These are phyloP conservation scores for Ocimum tenuiflorum DNA, from an alignment of 257 asterid genomes.

Conservation along the genomic window DNA sequence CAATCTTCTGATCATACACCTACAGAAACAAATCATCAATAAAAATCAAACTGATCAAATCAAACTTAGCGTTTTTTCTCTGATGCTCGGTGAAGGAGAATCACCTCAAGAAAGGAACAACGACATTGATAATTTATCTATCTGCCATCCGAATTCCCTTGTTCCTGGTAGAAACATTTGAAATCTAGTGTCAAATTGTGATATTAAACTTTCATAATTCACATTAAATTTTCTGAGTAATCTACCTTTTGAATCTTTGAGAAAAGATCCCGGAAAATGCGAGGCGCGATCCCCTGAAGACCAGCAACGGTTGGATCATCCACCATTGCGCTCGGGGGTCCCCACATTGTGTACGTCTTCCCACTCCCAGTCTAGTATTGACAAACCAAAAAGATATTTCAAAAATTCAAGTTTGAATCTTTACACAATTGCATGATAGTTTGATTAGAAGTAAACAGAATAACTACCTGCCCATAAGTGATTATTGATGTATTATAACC, in stretches of 20 bases:
- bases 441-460: not conserved
- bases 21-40: constrained; percentile 22
- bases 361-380: constrained; percentile 86
- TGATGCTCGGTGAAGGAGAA: not conserved
- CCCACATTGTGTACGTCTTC: constrained; percentile 94
- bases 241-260: constrained; percentile 70
- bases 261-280: constrained; percentile 73
- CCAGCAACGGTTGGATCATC: constrained; percentile 54
- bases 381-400: constrained; percentile 10
- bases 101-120: constrained; percentile 96
- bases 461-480: constrained; percentile 91
- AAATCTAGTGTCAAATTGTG: constrained; percentile 1
- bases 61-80: not conserved
- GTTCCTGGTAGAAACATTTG: constrained; percentile 45
- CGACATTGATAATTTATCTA: constrained; percentile 82
- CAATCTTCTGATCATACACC: constrained; percentile 81
- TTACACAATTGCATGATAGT: not conserved
- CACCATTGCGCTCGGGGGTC: constrained; percentile 89
- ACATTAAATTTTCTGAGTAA: not conserved
- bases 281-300: constrained; percentile 82
- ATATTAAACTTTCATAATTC: not conserved
- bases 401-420: not conserved
- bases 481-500: constrained; percentile 84
- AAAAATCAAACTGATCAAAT: not conserved
- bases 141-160: constrained; percentile 55